Percentiles rank a stretch among this genome's conserved stretches.
phyloP scores from a whole-genome alignment of 495 filamentous ascomycete genomes.

The Daldinia bambusicola region DNA sequence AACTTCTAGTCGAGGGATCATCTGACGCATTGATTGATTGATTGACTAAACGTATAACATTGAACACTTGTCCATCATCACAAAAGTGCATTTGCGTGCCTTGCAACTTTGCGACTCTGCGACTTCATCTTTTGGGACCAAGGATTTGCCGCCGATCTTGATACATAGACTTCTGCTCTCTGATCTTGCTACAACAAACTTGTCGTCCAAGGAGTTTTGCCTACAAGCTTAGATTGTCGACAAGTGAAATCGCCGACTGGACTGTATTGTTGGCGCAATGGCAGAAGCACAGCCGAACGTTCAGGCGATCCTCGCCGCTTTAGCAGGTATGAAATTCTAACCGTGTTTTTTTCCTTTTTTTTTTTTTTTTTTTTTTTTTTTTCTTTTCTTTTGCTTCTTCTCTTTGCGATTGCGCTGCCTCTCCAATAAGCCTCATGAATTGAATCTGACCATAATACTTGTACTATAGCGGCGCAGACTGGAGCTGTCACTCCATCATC shows the following conservation, averaged over 20 bases:
- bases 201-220: constrained; percentile 3
- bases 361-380: background rate
- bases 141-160: constrained; percentile 12
- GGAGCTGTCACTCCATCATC: constrained; percentile 45
- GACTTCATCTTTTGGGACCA: constrained; percentile 1
- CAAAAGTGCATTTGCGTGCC: constrained; percentile 15
- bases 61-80: constrained; percentile 10
- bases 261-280: constrained; percentile 32
- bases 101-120: background rate
- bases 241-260: constrained; percentile 2
- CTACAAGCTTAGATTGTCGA: background rate
- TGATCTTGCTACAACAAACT: constrained; percentile 13
- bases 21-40: constrained; percentile 18
- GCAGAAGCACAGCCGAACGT: constrained; percentile 30
- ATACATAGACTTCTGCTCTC: constrained; percentile 14
- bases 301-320: constrained; percentile 27
- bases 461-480: constrained; percentile 26
- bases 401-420: background rate
- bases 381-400: background rate
- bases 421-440: constrained; percentile 8
- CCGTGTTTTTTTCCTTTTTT: constrained; percentile 3
- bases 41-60: constrained; percentile 19
- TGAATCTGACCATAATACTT: constrained; percentile 20
- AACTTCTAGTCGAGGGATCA: constrained; percentile 18
- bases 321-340: constrained; percentile 26